phyloP scores from a whole-genome alignment of 345 rosid genomes.

The Brassica cretica region DNA sequence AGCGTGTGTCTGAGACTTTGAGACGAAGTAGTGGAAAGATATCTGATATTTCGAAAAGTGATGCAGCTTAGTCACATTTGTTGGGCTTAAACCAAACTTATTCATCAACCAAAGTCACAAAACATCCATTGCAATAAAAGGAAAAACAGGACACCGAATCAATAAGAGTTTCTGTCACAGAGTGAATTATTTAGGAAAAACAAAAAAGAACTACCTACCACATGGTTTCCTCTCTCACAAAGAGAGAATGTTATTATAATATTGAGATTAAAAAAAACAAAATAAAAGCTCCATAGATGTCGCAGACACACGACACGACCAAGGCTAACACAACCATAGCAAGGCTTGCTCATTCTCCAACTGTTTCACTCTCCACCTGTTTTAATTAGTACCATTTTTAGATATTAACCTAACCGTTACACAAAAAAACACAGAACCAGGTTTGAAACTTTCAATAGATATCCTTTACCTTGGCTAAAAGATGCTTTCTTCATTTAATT shows the following conservation, averaged over 20 bases:
- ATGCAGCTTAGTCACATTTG: not conserved
- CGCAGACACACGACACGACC: not conserved
- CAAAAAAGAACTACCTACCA: not conserved
- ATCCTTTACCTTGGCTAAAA: not conserved
- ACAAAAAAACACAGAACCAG: not conserved
- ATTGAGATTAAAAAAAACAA: not conserved
- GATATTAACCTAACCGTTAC: not conserved
- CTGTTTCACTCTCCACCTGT: slow-evolving; percentile 19
- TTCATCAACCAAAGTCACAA: not conserved
- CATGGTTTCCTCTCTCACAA: not conserved
- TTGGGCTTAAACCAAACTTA: not conserved
- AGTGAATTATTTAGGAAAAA: not conserved
- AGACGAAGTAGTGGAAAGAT: not conserved
- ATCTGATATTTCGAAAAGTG: not conserved
- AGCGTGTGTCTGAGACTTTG: not conserved
- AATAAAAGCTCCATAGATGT: slow-evolving; percentile 2
- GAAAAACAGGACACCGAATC: not conserved
- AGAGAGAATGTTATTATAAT: not conserved
- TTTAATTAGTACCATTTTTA: not conserved
- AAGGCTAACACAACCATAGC: not conserved
- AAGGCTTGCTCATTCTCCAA: slow-evolving; percentile 5
- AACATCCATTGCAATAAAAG: not conserved
- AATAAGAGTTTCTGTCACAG: not conserved
- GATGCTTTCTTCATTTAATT: not conserved
- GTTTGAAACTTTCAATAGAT: not conserved